Base-by-base conservation (phyloP, 257 asterid species). In the Marsdenia floribunda region DNA sequence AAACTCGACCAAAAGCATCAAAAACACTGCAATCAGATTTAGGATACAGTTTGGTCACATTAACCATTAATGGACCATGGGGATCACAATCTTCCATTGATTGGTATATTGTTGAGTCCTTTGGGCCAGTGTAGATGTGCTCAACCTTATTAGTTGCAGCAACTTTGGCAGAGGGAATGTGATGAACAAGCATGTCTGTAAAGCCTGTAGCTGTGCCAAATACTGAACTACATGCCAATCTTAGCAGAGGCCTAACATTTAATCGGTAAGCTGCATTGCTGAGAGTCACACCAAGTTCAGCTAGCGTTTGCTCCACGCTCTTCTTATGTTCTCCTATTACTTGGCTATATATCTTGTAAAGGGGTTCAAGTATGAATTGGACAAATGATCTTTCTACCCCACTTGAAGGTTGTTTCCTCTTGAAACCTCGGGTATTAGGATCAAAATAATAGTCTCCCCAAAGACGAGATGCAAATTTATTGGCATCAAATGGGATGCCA, bases 401-500 rank as follows among this genome's bases (percentile, higher is more conserved):
- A 79, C 85, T 80, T 61, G 88, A 80, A 47, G 98, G 98, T 22
- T 77, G 97, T 85, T 90, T 92, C 85, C 86, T 95, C 91, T 86
- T 92, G 76, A 92, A 92, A 77, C 79, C 75, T 78, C 98, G 85
- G 55, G 96, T 88, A 80, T 88, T 90, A 26, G 92, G 81, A 54
- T 95, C 98, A 46, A 79, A 95, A 84, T 92, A 95, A 78, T 79
- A 90, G 83, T 95, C 99, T 76, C 99, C 99, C 99, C 99, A 95
- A 68, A 95, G 97, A 40, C 96, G 90, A 74, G 91, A 81, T 65
- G 96, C 96, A 83, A 95, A 95, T 87, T 92, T 92, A 78, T 83
- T 80, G 35, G 98, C 91, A 83, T 95, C 99, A 84, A 95, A 90
- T 26, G 96, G 92, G 76, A 95, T 84, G 53, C 99, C 99, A 29